phyloP scores from a whole-genome alignment of 352 stramenopile genomes.

The Blastocystis sp. region DNA sequence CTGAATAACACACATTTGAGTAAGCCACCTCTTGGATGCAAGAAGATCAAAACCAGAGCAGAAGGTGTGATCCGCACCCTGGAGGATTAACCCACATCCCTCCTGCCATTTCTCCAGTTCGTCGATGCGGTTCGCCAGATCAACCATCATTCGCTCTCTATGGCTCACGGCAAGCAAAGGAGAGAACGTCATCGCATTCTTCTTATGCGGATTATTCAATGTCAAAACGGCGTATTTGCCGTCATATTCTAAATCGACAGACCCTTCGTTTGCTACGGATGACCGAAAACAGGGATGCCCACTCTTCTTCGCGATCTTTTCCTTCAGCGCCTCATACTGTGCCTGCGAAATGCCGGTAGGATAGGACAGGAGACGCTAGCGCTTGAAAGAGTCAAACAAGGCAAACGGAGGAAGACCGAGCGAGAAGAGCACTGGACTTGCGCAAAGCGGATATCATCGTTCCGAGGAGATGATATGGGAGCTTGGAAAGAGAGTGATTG shows the following conservation, averaged over 20 bases:
- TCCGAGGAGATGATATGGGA: background rate
- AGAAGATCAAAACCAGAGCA: slow-evolving; percentile 55
- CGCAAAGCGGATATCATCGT: background rate
- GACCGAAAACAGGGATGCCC: background rate
- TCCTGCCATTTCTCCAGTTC: slow-evolving; percentile 35
- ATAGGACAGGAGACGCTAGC: background rate
- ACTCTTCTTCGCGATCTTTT: slow-evolving; percentile 12
- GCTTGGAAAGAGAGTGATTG: background rate
- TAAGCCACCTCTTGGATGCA: slow-evolving; percentile 17
- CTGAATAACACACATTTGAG: background rate
- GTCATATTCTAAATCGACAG: slow-evolving; percentile 55
- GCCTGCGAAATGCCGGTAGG: slow-evolving; percentile 45
- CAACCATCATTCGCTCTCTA: slow-evolving; percentile 67
- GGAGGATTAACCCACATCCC: slow-evolving; percentile 28
- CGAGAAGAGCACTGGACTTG: background rate
- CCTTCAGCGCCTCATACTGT: slow-evolving; percentile 40
- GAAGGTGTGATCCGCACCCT: slow-evolving; percentile 39
- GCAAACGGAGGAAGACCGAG: background rate
- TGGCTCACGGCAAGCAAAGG: background rate
- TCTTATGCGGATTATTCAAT: slow-evolving; percentile 47
- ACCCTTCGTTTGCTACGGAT: slow-evolving; percentile 56
- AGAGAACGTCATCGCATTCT: slow-evolving; percentile 57
- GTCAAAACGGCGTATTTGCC: slow-evolving; percentile 57
- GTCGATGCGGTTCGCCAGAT: slow-evolving; percentile 36
- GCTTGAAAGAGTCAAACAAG: background rate